Conservation (phyloP, 1,284 basidiomycete genomes). For the Rhizoctonia solani region DNA sequence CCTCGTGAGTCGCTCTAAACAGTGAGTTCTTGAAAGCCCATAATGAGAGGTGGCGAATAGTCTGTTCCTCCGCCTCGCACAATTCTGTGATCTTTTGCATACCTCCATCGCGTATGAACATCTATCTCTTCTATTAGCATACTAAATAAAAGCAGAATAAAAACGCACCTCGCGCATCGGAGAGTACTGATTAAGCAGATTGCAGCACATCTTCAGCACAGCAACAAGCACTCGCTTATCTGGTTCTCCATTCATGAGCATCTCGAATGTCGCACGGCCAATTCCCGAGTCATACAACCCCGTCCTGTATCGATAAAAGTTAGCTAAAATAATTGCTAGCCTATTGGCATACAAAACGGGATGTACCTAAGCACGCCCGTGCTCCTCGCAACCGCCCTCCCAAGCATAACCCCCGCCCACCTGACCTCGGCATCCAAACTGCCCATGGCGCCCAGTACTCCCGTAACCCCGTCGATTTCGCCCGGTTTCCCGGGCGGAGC, state of each 20-base stretch:
- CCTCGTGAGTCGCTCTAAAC: slow-evolving; percentile 4
- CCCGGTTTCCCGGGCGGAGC: neutral
- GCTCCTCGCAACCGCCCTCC: slow-evolving; percentile 12
- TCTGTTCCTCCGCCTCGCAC: slow-evolving; percentile 7
- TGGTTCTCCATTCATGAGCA: slow-evolving; percentile 20
- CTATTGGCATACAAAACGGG: neutral
- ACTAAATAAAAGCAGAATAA: neutral
- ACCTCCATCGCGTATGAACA: slow-evolving; percentile 30
- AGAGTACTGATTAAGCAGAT: slow-evolving; percentile 25
- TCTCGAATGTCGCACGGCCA: slow-evolving; percentile 19
- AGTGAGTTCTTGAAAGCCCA: slow-evolving; percentile 23
- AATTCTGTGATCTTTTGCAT: slow-evolving; percentile 8
- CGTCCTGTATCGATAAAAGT: neutral
- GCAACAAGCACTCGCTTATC: slow-evolving; percentile 22
- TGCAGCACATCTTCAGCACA: slow-evolving; percentile 19
- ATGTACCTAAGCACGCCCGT: slow-evolving; percentile 20
- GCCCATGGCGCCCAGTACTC: slow-evolving; percentile 18
- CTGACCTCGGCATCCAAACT: slow-evolving; percentile 5
- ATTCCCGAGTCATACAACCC: slow-evolving; percentile 31
- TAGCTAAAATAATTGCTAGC: too few relatives aligned
- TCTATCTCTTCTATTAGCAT: neutral
- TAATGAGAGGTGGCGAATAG: slow-evolving; percentile 8
- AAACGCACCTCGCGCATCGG: slow-evolving; percentile 27
- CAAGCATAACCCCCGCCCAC: slow-evolving; percentile 24
- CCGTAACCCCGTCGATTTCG: slow-evolving; percentile 1